phyloP scores from a whole-genome alignment of 192 early-diverging fungal genomes.

The Umbelopsis isabellina region DNA sequence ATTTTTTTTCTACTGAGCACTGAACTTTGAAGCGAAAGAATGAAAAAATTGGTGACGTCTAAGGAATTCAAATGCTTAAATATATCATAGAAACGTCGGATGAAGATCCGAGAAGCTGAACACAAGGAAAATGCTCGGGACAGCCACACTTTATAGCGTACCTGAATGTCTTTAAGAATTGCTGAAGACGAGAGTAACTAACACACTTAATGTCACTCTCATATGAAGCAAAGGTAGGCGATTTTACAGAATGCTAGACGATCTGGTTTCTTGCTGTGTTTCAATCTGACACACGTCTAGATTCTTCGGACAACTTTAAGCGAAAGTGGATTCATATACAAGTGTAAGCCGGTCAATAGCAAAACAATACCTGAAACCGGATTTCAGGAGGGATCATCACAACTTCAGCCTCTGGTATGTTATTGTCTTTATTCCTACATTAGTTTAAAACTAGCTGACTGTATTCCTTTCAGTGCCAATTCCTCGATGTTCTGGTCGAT shows the following conservation, averaged over 20 bases:
- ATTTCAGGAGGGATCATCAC: background rate
- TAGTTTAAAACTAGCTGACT: background rate
- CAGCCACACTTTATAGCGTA: background rate
- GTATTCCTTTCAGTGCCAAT: background rate
- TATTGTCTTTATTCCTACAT: background rate
- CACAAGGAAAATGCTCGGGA: constrained; percentile 4
- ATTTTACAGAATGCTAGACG: too few species aligned
- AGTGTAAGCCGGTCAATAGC: constrained; percentile 14
- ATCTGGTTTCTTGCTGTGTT: background rate
- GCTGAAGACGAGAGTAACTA: background rate
- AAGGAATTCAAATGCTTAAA: background rate
- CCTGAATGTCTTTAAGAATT: constrained; percentile 11
- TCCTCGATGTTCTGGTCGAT: background rate
- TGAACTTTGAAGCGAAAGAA: background rate
- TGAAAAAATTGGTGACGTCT: background rate
- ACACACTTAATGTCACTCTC: constrained; percentile 13
- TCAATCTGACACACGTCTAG: background rate
- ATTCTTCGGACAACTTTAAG: constrained; percentile 6
- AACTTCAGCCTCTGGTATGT: constrained; percentile 5
- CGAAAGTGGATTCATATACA: constrained; percentile 12
- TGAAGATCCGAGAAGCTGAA: background rate
- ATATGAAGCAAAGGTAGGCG: constrained; percentile 1
- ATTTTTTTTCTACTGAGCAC: background rate
- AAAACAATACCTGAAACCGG: background rate
- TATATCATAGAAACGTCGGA: constrained; percentile 5